Conservation (phyloP, 192 early-diverging fungal species). For the Backusella sp. region DNA sequence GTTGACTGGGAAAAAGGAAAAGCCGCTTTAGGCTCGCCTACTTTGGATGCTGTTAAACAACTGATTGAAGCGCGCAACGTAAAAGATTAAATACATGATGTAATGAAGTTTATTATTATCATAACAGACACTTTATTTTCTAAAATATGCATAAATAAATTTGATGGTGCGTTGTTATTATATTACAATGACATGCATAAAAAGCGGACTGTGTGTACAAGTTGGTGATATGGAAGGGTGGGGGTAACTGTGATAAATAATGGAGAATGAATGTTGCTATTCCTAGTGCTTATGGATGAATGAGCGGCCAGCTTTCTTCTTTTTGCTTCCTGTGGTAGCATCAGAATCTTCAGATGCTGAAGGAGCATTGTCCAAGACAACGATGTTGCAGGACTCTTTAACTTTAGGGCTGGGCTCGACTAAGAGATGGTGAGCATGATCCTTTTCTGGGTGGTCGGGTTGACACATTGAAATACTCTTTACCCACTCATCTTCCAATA, state of each 20-base stretch:
- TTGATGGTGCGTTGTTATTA: neutral
- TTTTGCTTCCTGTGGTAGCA: neutral
- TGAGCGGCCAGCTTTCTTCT: neutral
- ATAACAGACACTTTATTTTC: constrained; percentile 7
- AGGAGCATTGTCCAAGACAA: constrained; percentile 3
- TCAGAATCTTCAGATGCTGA: constrained; percentile 16
- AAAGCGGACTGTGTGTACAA: constrained; percentile 5
- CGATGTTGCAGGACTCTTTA: constrained; percentile 21
- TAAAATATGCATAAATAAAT: constrained; percentile 7
- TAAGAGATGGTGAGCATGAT: constrained; percentile 33
- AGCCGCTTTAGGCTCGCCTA: constrained; percentile 22
- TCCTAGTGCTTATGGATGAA: neutral
- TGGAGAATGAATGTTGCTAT: neutral
- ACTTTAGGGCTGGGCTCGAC: constrained; percentile 15
- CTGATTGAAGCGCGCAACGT: constrained; percentile 10
- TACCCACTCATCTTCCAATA: constrained; percentile 77
- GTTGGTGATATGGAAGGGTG: neutral
- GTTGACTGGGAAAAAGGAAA: constrained; percentile 41
- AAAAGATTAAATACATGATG: neutral
- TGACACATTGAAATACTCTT: constrained; percentile 58
- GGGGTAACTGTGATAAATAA: neutral
- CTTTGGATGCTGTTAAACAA: constrained; percentile 12
- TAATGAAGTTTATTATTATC: neutral
- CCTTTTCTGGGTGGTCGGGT: neutral
- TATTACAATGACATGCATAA: constrained; percentile 6